Conservation (phyloP, 2,329 filamentous ascomycete genomes). For the Verruconis gallopava region DNA sequence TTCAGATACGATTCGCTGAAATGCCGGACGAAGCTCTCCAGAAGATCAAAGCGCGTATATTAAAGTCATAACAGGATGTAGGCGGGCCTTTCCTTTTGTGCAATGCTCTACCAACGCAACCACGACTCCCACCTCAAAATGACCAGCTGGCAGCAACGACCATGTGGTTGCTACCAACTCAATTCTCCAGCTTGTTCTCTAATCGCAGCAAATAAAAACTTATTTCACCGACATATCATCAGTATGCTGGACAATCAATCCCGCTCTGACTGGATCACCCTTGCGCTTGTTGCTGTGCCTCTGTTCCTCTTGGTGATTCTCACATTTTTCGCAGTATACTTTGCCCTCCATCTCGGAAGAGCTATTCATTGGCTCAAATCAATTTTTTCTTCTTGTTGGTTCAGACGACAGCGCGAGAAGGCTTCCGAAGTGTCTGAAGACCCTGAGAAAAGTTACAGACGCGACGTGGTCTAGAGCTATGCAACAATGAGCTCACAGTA, state of each 20-base stretch:
- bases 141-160: too few relatives aligned
- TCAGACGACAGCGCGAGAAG: neutral
- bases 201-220: too few relatives aligned
- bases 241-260: neutral
- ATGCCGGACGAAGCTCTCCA: conserved; percentile 21
- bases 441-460: too few relatives aligned
- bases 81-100: too few relatives aligned
- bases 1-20: conserved; percentile 26
- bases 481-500: neutral
- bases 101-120: too few relatives aligned
- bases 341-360: neutral
- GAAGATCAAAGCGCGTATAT: conserved; percentile 17
- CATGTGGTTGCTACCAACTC: too few relatives aligned
- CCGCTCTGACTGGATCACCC: neutral
- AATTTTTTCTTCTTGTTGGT: too few relatives aligned
- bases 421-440: neutral
- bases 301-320: neutral
- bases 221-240: too few relatives aligned
- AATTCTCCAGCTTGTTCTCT: too few relatives aligned
- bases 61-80: conserved; percentile 15
- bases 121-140: too few relatives aligned
- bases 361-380: neutral
- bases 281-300: neutral
- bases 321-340: neutral
- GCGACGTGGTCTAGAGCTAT: too few relatives aligned